Percentiles rank a stretch among this genome's conserved stretches.
Conservation (phyloP, 2,329 filamentous ascomycete species). For the Verticillium zaregamsianum region DNA sequence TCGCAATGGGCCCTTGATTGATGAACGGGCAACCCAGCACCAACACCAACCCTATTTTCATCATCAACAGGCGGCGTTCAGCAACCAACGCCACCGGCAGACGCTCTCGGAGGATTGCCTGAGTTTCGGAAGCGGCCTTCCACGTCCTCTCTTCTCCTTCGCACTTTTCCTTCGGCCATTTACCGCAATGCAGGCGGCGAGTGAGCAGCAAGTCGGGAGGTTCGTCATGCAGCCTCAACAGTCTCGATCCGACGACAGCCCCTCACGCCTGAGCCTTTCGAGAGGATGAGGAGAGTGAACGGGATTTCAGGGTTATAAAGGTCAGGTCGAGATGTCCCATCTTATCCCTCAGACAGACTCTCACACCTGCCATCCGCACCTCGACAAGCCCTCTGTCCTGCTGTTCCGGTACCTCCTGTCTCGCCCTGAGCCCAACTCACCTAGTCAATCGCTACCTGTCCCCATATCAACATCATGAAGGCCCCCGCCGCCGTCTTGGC, state of each 20-base stretch:
- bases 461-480: constrained; percentile 7
- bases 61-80: constrained; percentile 54
- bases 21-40: not conserved
- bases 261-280: not conserved
- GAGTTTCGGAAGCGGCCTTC: not conserved
- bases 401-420: constrained; percentile 3
- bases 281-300: not conserved
- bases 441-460: constrained; percentile 7
- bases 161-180: not conserved
- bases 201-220: not conserved
- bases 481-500: constrained; percentile 4
- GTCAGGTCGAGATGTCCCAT: not conserved
- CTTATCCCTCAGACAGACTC: constrained; percentile 1
- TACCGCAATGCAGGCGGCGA: not conserved
- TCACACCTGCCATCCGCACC: constrained; percentile 3
- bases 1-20: not conserved
- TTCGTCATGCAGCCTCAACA: not conserved
- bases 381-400: not conserved
- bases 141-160: not conserved
- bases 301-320: not conserved
- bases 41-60: constrained; percentile 39
- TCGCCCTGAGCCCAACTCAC: constrained; percentile 2
- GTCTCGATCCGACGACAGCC: not conserved
- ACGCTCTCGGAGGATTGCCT: not conserved
- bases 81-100: constrained; percentile 59